Conservation (phyloP, 179 eudicot genomes). For the Drosera spatulata region DNA sequence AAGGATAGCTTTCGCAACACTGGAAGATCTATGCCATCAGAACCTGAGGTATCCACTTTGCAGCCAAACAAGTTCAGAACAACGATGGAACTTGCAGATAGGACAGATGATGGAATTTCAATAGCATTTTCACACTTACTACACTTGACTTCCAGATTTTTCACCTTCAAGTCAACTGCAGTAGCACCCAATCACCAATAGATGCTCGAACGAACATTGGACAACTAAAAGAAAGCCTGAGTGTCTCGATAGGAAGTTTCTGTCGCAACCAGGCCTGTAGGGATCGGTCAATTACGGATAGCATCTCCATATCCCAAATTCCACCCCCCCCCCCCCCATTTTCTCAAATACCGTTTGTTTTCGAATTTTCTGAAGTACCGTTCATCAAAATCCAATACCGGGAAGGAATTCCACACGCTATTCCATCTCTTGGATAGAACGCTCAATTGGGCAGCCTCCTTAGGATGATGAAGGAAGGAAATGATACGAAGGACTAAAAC, state of each 20-base stretch:
- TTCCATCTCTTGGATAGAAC: constrained; percentile 34
- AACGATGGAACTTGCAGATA: constrained; percentile 19
- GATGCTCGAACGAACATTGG: not conserved
- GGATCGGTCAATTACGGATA: constrained; percentile 17
- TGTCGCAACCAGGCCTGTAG: constrained; percentile 18
- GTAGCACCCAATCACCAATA: constrained; percentile 21
- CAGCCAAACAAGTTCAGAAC: constrained; percentile 31
- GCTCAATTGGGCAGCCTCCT: constrained; percentile 34
- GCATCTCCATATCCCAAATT: too few relatives aligned
- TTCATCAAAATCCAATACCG: constrained; percentile 30
- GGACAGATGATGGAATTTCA: constrained; percentile 18
- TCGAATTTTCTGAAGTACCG: constrained; percentile 9
- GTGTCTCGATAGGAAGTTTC: constrained; percentile 20
- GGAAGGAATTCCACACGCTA: constrained; percentile 26
- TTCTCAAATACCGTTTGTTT: too few relatives aligned
- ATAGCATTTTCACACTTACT: not conserved
- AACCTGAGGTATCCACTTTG: too few relatives aligned
- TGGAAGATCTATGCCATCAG: too few relatives aligned
- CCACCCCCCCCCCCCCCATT: constrained; percentile 1
- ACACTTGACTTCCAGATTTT: constrained; percentile 31
- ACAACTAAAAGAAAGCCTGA: constrained; percentile 23
- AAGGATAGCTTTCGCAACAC: too few relatives aligned
- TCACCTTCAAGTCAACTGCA: too few relatives aligned
- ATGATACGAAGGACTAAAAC: constrained; percentile 32
- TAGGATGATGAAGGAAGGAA: constrained; percentile 27